A percentile compares a stretch with the other conserved stretches of the same genome.
phyloP scores from a whole-genome alignment of 1,284 basidiomycete genomes.

The Neonothopanus nambi region DNA sequence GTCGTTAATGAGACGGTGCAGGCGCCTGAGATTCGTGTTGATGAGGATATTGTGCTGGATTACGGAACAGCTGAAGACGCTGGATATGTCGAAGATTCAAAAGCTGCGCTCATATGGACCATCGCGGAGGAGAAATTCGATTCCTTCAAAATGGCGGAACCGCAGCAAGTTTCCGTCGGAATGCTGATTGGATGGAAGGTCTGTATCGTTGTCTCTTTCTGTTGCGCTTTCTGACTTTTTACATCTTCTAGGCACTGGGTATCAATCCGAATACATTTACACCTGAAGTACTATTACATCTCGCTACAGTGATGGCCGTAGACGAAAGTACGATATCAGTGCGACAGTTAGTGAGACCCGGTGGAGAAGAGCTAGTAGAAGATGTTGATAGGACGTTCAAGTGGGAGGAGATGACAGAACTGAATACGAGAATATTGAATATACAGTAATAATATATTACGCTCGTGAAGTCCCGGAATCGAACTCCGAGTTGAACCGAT shows the following conservation, averaged over 20 bases:
- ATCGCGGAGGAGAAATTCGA: conserved; percentile 5
- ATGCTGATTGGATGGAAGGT: conserved; percentile 15
- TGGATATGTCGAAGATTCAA: conserved; percentile 3
- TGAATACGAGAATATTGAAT: conserved; percentile 11
- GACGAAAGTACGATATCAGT: not conserved
- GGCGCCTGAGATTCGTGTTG: not conserved
- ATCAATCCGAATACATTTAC: conserved; percentile 13
- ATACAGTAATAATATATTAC: not conserved
- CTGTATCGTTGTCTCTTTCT: not conserved
- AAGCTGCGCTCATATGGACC: conserved; percentile 7
- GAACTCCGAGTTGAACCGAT: no score
- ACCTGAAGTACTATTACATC: conserved; percentile 14
- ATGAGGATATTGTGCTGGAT: conserved; percentile 7
- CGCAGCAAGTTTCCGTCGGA: not conserved
- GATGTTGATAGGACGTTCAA: conserved; percentile 1
- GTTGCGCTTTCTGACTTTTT: no score
- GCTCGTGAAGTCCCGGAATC: no score
- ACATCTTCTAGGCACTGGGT: conserved; percentile 3
- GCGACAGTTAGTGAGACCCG: not conserved
- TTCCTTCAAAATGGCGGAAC: not conserved
- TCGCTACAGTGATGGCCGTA: conserved; percentile 7
- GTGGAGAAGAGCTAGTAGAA: conserved; percentile 6
- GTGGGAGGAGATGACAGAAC: conserved; percentile 1
- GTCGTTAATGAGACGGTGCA: not conserved
- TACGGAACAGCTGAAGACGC: conserved; percentile 1